Base-by-base conservation (phyloP, 2,329 filamentous ascomycete species). In the Epichloe glyceriae region DNA sequence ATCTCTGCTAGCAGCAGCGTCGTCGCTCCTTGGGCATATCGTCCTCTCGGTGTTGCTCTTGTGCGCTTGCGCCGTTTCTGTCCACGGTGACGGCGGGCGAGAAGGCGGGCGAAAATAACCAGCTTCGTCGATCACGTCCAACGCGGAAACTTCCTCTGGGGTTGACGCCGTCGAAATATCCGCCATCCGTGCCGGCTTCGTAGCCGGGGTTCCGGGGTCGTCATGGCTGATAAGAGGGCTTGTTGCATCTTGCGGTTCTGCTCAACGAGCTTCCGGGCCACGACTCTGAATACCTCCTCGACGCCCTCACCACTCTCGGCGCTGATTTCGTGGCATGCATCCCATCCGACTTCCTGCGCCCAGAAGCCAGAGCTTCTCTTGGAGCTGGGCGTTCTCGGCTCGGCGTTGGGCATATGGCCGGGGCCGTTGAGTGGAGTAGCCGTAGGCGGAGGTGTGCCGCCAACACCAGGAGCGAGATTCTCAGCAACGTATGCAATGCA, bases 401-500 rank as follows among this genome's bases (percentile, higher is more conserved):
- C 79, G 51, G 69, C 67, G 34, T 41, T 51, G 22, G 46, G 42
- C 34, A 46, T 14, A 52, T 60, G 59, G 26, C 60, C 58, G 10
- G 55, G 61, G 50, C 58, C 53, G 54, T 58, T 60, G 51, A 62
- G 57, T 20, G 66, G 70, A 20, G 67, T 74, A 8, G 81, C 80
- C 1, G 82, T 84, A 1, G 82, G 74, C 0, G 85, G 83, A 6
- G 84, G 85, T 14, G 85, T 86, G 46, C 73, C 77, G 51, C 77
- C 76, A 48, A 80, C 69, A 30, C 81, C 79, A 0, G 89, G 87
- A 50, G 86, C 86, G 2, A 95, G 77, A 64, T 95, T 87, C 67
- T 96, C 89, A 26, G 89, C 90, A 39, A 96, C 88, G 67, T 96
- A 98, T 46, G 88, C 88, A 62, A 97, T 95, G 65, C 90, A 96